Evolutionary conservation across 2,329 filamentous ascomycete genomes (phyloP).

Genomic region (Cladorrhinum sp.): DNA sequence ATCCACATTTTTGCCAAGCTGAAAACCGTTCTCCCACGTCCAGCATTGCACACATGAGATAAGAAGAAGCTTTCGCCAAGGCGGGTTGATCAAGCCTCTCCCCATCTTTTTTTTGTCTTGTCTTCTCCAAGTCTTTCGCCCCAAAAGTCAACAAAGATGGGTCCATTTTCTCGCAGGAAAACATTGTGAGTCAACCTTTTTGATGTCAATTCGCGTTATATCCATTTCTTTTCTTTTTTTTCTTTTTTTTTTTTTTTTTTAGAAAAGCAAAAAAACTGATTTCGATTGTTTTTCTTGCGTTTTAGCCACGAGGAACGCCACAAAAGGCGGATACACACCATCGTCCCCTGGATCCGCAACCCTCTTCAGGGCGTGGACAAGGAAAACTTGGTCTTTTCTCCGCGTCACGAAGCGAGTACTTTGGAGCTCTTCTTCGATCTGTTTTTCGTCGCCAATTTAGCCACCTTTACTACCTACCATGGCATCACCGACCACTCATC

Average conservation of each 20-base stretch:
- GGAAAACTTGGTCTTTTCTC: conserved; percentile 19
- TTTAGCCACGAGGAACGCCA: conserved; percentile 1
- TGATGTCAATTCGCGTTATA: too few species aligned
- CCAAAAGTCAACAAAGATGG: neutral
- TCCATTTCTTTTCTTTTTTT: too few species aligned
- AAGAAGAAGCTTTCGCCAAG: neutral
- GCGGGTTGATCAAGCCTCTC: neutral
- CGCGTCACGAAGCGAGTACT: conserved; percentile 20
- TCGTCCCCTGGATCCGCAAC: conserved; percentile 23
- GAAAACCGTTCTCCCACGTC: too few species aligned
- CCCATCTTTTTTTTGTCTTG: neutral
- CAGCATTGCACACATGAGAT: neutral
- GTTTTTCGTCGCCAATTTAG: conserved; percentile 23
- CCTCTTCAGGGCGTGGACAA: conserved; percentile 24
- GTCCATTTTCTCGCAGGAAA: neutral
- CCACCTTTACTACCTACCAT: conserved; percentile 23
- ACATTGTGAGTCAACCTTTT: too few species aligned
- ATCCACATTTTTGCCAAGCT: neutral
- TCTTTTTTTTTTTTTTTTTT: too few species aligned
- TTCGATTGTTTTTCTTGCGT: too few species aligned
- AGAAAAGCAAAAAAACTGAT: too few species aligned
- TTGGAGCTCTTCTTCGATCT: conserved; percentile 23
- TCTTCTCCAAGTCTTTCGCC: neutral
- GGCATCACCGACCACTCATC: conserved; percentile 21
- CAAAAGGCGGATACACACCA: conserved; percentile 17